These are phyloP conservation scores for Paracamarosporium sp. DNA, from an alignment of 2,329 filamentous ascomycete species.

Conservation along the genomic window DNA sequence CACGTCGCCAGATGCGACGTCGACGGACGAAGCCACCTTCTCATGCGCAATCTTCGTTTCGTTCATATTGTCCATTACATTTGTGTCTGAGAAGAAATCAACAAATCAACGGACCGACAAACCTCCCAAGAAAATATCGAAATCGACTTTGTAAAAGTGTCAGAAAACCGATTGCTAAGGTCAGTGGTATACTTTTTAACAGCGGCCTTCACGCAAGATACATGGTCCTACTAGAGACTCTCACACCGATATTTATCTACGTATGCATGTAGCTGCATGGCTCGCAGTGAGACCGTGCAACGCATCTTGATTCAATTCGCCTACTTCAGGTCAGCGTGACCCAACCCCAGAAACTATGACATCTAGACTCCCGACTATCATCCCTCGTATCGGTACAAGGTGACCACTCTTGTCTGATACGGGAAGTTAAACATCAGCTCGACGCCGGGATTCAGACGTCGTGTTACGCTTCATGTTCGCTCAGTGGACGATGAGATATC, in stretches of 20 bases:
- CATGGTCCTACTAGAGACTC: not conserved
- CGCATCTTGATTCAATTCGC: not conserved
- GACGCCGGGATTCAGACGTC: not conserved
- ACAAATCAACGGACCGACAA: not conserved
- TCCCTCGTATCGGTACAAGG: not conserved
- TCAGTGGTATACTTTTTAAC: not conserved
- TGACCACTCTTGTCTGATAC: not conserved
- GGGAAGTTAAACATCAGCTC: not conserved
- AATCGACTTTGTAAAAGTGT: not conserved
- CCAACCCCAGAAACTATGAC: not conserved
- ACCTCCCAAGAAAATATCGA: not conserved
- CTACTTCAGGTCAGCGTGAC: not conserved
- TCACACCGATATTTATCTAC: not conserved
- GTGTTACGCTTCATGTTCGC: not conserved
- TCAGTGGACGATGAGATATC: not conserved
- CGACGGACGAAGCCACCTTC: slow-evolving; percentile 11
- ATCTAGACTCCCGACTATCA: not conserved
- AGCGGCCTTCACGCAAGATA: not conserved
- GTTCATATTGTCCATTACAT: slow-evolving; percentile 6
- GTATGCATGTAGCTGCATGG: not conserved
- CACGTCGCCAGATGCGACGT: slow-evolving; percentile 23
- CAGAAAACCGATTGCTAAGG: not conserved
- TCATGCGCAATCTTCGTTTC: slow-evolving; percentile 19
- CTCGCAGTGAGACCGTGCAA: not conserved
- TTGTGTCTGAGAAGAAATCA: not conserved